Evolutionary conservation across 768 basidiomycete species (phyloP).

Genomic region (Pilatotrama ljubarskyi): DNA sequence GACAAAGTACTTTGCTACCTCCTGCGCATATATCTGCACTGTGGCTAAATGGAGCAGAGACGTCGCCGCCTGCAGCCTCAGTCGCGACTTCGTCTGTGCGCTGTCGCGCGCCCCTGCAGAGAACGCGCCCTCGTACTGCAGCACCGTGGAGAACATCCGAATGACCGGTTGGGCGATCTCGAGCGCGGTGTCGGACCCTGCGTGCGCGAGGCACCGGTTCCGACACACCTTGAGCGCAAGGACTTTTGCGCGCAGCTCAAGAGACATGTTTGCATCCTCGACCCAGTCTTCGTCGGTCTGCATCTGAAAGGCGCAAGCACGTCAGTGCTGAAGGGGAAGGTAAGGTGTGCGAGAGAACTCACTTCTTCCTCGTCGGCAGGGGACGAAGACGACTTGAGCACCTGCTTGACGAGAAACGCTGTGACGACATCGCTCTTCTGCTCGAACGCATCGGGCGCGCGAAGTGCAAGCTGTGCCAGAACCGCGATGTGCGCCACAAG

Average conservation of each 20-base stretch:
- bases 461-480: slow-evolving; percentile 71
- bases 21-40: slow-evolving; percentile 54
- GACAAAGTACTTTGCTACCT: slow-evolving; percentile 63
- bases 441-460: slow-evolving; percentile 75
- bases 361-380: slow-evolving; percentile 27
- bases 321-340: not conserved
- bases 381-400: slow-evolving; percentile 55
- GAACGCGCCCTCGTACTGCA: slow-evolving; percentile 69
- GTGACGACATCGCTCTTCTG: slow-evolving; percentile 73
- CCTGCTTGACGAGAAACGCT: slow-evolving; percentile 64
- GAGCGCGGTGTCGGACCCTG: slow-evolving; percentile 53
- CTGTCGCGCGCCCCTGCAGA: slow-evolving; percentile 56
- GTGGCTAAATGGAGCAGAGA: slow-evolving; percentile 78
- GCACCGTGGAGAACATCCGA: slow-evolving; percentile 70
- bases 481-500: slow-evolving; percentile 70
- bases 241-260: slow-evolving; percentile 67
- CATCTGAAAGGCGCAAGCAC: slow-evolving; percentile 39
- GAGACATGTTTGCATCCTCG: slow-evolving; percentile 60
- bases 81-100: slow-evolving; percentile 64
- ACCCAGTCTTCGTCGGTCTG: slow-evolving; percentile 74
- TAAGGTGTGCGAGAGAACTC: not conserved
- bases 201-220: slow-evolving; percentile 76
- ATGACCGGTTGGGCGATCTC: slow-evolving; percentile 75
- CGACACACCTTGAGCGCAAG: slow-evolving; percentile 78
- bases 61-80: slow-evolving; percentile 81